phyloP scores from a whole-genome alignment of 1,139 yeast genomes.

The Candida mesenterica region DNA sequence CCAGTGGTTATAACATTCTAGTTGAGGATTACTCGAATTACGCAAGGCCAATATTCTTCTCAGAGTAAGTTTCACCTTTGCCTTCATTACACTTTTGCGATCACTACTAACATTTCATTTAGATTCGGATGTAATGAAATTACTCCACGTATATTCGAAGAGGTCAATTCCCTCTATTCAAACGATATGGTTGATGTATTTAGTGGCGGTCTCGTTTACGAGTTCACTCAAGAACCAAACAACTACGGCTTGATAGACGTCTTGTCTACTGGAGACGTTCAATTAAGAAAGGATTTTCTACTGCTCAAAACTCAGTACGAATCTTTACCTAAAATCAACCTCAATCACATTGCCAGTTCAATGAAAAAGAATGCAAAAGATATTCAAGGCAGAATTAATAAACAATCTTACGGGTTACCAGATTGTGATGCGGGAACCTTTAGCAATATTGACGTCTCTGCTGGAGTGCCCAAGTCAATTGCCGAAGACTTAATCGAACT shows the following conservation, averaged over 20 bases:
- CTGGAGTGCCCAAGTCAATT: slow-evolving; percentile 47
- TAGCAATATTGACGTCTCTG: slow-evolving; percentile 50
- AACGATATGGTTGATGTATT: slow-evolving; percentile 74
- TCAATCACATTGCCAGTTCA: slow-evolving; percentile 22
- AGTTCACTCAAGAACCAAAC: slow-evolving; percentile 84
- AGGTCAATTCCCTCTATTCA: slow-evolving; percentile 70
- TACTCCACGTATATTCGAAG: slow-evolving; percentile 77
- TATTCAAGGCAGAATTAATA: slow-evolving; percentile 24
- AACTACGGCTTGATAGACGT: slow-evolving; percentile 82
- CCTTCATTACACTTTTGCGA: slow-evolving; percentile 13
- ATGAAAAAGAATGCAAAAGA: slow-evolving; percentile 28
- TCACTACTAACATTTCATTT: slow-evolving; percentile 9
- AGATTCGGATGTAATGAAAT: slow-evolving; percentile 78
- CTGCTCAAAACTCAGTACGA: slow-evolving; percentile 49
- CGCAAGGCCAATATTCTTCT: slow-evolving; percentile 77
- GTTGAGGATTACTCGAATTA: slow-evolving; percentile 69
- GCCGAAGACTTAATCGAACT: slow-evolving; percentile 43
- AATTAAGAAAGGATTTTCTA: slow-evolving; percentile 53
- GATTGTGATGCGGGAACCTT: slow-evolving; percentile 44
- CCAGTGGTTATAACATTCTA: slow-evolving; percentile 78
- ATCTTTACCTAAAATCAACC: slow-evolving; percentile 26
- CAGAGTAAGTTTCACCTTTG: slow-evolving; percentile 54
- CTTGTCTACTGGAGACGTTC: slow-evolving; percentile 54
- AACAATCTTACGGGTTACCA: slow-evolving; percentile 26
- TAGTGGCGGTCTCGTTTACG: slow-evolving; percentile 92